Evolutionary conservation across 148 eudicot genomes (phyloP).

Genomic region (Silene uniflora): DNA sequence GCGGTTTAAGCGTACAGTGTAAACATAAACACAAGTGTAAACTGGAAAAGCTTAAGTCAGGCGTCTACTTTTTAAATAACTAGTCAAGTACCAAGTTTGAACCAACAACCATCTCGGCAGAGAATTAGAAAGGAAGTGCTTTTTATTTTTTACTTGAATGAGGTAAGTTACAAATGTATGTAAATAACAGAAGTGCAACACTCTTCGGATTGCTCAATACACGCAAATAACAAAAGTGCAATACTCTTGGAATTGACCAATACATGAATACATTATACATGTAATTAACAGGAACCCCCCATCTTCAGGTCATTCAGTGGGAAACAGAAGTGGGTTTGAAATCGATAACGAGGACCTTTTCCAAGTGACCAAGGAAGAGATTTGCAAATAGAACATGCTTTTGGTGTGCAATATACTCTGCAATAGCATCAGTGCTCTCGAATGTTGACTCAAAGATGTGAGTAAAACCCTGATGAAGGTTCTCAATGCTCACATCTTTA

Average conservation of each 20-base stretch:
- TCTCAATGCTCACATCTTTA: slow-evolving; percentile 65
- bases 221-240: not conserved
- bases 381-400: slow-evolving; percentile 60
- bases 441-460: slow-evolving; percentile 77
- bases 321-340: slow-evolving; percentile 54
- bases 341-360: slow-evolving; percentile 60
- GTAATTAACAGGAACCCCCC: not conserved
- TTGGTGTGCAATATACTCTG: slow-evolving; percentile 61
- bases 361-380: slow-evolving; percentile 37
- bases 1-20: too few species aligned
- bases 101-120: too few species aligned
- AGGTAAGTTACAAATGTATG: too few species aligned
- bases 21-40: too few species aligned
- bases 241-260: not conserved
- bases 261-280: not conserved
- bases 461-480: slow-evolving; percentile 82
- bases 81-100: too few species aligned
- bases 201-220: too few species aligned
- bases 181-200: too few species aligned
- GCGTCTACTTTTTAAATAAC: too few species aligned
- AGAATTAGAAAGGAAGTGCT: too few species aligned
- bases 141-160: too few species aligned
- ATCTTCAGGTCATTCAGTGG: slow-evolving; percentile 6
- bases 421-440: slow-evolving; percentile 62
- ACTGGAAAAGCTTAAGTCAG: too few species aligned